A percentile compares a stretch with the other conserved stretches of the same genome.
These are phyloP conservation scores for Leucogyrophana mollusca DNA, from an alignment of 768 basidiomycete species.

Conservation along the genomic window DNA sequence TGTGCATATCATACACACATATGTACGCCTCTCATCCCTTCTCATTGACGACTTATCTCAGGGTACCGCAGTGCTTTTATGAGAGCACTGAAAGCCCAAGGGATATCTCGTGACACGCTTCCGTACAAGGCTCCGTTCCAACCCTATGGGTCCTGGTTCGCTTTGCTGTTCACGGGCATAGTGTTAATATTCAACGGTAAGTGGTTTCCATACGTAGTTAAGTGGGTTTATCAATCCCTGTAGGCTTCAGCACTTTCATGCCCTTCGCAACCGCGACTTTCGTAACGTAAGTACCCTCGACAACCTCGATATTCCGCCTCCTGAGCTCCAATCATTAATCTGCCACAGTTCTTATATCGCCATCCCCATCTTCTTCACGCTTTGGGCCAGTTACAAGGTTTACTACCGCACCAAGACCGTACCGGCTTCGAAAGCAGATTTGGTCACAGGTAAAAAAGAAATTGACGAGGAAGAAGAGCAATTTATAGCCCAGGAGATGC, in stretches of 20 bases:
- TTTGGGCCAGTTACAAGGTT: conserved; percentile 21
- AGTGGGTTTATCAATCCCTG: background rate
- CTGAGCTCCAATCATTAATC: background rate
- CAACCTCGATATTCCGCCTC: conserved; percentile 9
- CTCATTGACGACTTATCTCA: conserved; percentile 6
- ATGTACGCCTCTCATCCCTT: conserved; percentile 14
- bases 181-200: conserved; percentile 58
- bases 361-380: conserved; percentile 13
- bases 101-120: conserved; percentile 39
- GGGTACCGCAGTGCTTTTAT: conserved; percentile 15
- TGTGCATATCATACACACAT: conserved; percentile 26
- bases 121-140: conserved; percentile 62
- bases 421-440: conserved; percentile 52
- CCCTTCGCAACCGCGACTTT: conserved; percentile 56
- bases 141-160: conserved; percentile 62
- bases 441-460: conserved; percentile 53
- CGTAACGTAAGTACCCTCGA: conserved; percentile 47
- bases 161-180: conserved; percentile 47
- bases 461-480: conserved; percentile 64
- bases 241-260: conserved; percentile 12
- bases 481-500: conserved; percentile 44
- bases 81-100: conserved; percentile 33
- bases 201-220: background rate
- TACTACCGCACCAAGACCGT: conserved; percentile 17
- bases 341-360: conserved; percentile 11